phyloP scores from a whole-genome alignment of 1,284 basidiomycete species.

The Sporisorium graminicola region DNA sequence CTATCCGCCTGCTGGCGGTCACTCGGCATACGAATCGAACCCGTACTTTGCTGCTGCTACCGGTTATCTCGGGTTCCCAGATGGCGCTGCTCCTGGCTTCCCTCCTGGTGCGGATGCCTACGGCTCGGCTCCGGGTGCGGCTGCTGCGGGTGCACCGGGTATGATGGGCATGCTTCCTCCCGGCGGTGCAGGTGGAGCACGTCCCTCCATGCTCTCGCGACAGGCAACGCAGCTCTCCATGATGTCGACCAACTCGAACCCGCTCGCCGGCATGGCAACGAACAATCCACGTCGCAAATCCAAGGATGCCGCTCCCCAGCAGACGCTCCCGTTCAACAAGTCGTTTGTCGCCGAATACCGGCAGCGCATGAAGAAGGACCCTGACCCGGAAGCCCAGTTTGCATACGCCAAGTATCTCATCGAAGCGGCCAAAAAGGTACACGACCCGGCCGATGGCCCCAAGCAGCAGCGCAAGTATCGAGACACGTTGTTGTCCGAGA shows the following conservation, averaged over 20 bases:
- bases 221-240: slow-evolving; percentile 51
- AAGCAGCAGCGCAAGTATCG: slow-evolving; percentile 79
- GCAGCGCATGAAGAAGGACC: slow-evolving; percentile 94
- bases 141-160: slow-evolving; percentile 14
- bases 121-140: slow-evolving; percentile 12
- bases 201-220: slow-evolving; percentile 32
- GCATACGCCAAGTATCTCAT: slow-evolving; percentile 97
- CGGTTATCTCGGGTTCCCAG: slow-evolving; percentile 54
- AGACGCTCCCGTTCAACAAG: slow-evolving; percentile 76
- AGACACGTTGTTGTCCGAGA: slow-evolving; percentile 87
- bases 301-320: slow-evolving; percentile 56
- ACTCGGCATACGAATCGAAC: slow-evolving; percentile 41
- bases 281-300: slow-evolving; percentile 51
- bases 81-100: slow-evolving; percentile 44
- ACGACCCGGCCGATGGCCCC: slow-evolving; percentile 62
- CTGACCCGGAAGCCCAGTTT: slow-evolving; percentile 99
- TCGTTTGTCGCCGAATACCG: slow-evolving; percentile 98
- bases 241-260: slow-evolving; percentile 31
- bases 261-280: slow-evolving; percentile 30
- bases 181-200: slow-evolving; percentile 21
- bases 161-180: slow-evolving; percentile 40
- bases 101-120: slow-evolving; percentile 42
- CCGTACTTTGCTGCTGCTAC: slow-evolving; percentile 60
- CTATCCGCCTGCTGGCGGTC: slow-evolving; percentile 7
- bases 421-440: slow-evolving; percentile 90